Evolutionary conservation across 345 rosid genomes (phyloP), one percentile per base, ranked within the genome.

Genomic region (Heritiera littoralis): DNA sequence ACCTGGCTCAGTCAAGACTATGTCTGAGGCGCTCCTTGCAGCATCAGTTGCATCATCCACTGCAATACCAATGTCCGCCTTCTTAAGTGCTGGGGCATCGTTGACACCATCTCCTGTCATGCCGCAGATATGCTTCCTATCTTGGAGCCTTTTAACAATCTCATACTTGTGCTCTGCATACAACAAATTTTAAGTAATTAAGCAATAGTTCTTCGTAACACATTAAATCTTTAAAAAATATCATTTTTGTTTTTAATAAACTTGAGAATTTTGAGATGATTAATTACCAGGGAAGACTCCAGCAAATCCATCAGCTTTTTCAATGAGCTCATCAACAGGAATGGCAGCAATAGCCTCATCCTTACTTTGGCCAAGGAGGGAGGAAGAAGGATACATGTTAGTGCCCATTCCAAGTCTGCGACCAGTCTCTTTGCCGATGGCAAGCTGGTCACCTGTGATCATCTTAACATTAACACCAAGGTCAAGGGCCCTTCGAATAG

Each of bases 371-470:
- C 91, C 89, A 58, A 93, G 91, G 30, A 93, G 90, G 45, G 94
- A 90, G 15, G 94, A 85, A 11, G 93, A 93, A 9, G 98, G 98
- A 74, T 93, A 89, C 94, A 93, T 93, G 83, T 93, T 89, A 41
- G 96, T 90, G 65, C 96, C 96, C 93, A 91, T 93, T 49, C 97
- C 97, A 66, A 93, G 98, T 79, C 98, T 89, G 54, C 96, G 98
- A 18, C 92, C 94, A 1, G 98, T 93, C 84, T 93, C 96, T 72
- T 85, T 93, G 70, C 96, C 98, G 46, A 93, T 93, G 69, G 98
- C 94, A 63, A 93, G 94, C 83, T 93, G 94, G 51, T 93, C 98
- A 74, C 96, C 98, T 0, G 98, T 93, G 79, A 93, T 93, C 98
- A 93, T 93, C 88, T 90, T 93, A 40, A 93, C 94, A 61, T 86